A percentile compares a stretch with the other conserved stretches of the same genome.
These are phyloP conservation scores for Leptodermis oblonga DNA, from an alignment of 257 asterid species.

Conservation along the genomic window DNA sequence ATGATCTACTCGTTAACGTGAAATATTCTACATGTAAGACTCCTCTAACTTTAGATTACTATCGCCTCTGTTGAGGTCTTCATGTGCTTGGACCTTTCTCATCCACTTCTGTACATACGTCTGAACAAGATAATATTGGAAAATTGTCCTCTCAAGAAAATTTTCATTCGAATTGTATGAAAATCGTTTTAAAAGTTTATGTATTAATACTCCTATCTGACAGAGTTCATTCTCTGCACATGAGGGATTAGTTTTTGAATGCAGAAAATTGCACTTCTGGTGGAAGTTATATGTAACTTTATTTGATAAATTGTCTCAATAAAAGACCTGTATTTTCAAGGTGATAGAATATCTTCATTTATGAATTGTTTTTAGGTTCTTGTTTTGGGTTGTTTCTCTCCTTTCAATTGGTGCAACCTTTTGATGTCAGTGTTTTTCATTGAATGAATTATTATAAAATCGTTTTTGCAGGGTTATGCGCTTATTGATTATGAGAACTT, in stretches of 20 bases:
- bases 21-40: not conserved
- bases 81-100: not conserved
- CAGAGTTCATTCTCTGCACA: too few relatives aligned
- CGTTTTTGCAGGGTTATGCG: constrained; percentile 55
- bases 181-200: too few relatives aligned
- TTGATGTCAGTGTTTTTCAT: not conserved
- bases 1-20: not conserved
- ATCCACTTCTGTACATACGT: not conserved
- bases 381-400: not conserved
- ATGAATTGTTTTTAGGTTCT: not conserved
- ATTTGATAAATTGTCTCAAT: not conserved
- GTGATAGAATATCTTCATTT: not conserved
- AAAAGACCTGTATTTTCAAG: not conserved
- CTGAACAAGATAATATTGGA: not conserved
- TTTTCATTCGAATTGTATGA: not conserved
- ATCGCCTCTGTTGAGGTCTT: not conserved
- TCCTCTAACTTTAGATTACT: not conserved
- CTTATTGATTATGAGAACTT: constrained; percentile 70
- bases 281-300: not conserved
- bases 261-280: not conserved
- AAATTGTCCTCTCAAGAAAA: not conserved
- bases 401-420: not conserved
- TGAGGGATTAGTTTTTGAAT: not conserved
- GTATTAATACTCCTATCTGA: too few relatives aligned
- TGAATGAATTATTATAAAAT: not conserved